These are phyloP conservation scores for Colletotrichum cordylinicola DNA, from an alignment of 2,329 filamentous ascomycete genomes.

Conservation along the genomic window DNA sequence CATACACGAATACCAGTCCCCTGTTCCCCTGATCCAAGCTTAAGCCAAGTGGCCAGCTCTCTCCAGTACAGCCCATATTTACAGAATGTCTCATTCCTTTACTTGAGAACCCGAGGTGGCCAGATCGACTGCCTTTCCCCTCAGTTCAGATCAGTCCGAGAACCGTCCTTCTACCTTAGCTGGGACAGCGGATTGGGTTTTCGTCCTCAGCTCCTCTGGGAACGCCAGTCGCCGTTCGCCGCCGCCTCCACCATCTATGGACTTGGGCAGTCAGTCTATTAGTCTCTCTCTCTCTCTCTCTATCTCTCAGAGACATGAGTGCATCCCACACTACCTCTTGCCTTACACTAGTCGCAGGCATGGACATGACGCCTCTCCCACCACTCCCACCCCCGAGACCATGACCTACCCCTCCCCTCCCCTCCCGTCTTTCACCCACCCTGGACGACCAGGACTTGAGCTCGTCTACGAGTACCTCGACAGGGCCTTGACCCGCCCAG, in stretches of 20 bases:
- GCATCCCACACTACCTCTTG: constrained; percentile 2
- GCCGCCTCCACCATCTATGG: constrained; percentile 18
- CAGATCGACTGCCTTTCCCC: not conserved
- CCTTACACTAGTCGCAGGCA: constrained; percentile 5
- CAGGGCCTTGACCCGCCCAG: constrained; percentile 1
- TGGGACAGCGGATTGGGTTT: not conserved
- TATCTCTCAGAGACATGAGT: not conserved
- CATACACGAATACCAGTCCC: not conserved
- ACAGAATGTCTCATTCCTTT: constrained; percentile 18
- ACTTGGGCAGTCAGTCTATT: not conserved
- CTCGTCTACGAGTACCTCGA: not conserved
- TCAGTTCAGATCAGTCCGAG: not conserved
- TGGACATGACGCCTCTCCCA: not conserved
- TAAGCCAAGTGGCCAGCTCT: not conserved
- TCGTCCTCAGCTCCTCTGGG: not conserved
- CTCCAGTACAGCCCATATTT: not conserved
- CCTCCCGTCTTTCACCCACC: not conserved
- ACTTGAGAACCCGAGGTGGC: constrained; percentile 1
- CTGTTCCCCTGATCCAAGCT: not conserved
- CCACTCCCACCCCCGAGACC: not conserved
- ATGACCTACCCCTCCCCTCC: not conserved
- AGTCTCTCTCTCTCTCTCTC: not conserved
- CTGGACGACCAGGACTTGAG: constrained; percentile 4
- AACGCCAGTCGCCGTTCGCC: constrained; percentile 2
- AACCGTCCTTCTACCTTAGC: not conserved